These are phyloP conservation scores for Heteromeles arbutifolia DNA, from an alignment of 306 rosid genomes.

Conservation along the genomic window DNA sequence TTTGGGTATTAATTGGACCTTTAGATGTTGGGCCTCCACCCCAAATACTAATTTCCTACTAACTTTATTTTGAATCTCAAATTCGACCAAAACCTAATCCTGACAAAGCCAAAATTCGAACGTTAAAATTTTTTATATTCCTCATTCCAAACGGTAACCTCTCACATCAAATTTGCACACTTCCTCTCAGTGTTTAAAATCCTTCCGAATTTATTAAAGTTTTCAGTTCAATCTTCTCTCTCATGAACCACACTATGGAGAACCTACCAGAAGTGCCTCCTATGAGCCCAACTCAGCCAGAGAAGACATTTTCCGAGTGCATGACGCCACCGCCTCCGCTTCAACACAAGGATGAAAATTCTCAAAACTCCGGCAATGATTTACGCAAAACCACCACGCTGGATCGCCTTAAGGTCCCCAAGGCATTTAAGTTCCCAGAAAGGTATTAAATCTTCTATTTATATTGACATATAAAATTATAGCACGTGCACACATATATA, in stretches of 20 bases:
- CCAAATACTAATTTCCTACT: not conserved
- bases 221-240: not conserved
- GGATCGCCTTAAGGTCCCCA: conserved; percentile 66
- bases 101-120: conserved; percentile 19
- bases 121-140: conserved; percentile 27
- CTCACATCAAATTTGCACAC: not conserved
- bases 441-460: conserved; percentile 34
- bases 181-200: not conserved
- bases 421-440: conserved; percentile 79
- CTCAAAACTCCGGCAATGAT: conserved; percentile 29
- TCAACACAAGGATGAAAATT: conserved; percentile 17
- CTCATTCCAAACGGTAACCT: conserved; percentile 30
- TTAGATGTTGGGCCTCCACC: not conserved
- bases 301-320: conserved; percentile 19
- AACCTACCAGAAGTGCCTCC: conserved; percentile 24
- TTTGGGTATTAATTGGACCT: no score
- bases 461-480: not conserved
- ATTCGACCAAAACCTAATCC: not conserved
- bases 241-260: conserved; percentile 28
- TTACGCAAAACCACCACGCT: conserved; percentile 52
- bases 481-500: no score
- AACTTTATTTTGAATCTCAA: conserved; percentile 2
- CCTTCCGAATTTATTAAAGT: not conserved
- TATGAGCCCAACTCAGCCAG: conserved; percentile 28
- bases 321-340: conserved; percentile 39